A percentile compares a stretch with the other conserved stretches of the same genome.
Evolutionary conservation across 192 early-diverging fungal species (phyloP).

Genomic region (Bifiguratus adelaidae): DNA sequence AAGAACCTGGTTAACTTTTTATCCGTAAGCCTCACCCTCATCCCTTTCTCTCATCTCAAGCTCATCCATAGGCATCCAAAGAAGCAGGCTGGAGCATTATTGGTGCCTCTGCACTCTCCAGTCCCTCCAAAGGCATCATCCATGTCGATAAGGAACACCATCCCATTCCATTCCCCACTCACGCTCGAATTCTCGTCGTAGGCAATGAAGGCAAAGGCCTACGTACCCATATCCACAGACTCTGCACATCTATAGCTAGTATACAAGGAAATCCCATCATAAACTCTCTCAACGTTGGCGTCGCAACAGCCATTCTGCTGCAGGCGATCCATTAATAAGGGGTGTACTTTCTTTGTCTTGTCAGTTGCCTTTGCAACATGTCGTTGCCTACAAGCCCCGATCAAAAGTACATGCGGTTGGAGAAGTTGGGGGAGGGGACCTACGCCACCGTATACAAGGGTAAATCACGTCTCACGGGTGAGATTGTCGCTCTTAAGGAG

Average conservation of each 20-base stretch:
- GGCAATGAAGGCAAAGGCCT: conserved; percentile 61
- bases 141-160: too few species aligned
- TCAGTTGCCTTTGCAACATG: too few species aligned
- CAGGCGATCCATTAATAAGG: too few species aligned
- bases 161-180: too few species aligned
- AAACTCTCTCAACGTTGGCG: conserved; percentile 23
- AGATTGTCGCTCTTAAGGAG: conserved; percentile 94
- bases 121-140: too few species aligned
- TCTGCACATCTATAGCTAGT: conserved; percentile 46
- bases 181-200: conserved; percentile 45
- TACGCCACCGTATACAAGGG: conserved; percentile 91
- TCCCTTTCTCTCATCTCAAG: too few species aligned
- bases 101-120: conserved; percentile 5
- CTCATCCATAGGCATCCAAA: neutral
- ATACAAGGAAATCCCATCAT: conserved; percentile 16
- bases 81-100: conserved; percentile 5
- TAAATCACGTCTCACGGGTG: conserved; percentile 57
- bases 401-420: conserved; percentile 57
- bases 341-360: too few species aligned
- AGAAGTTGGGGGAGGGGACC: conserved; percentile 96
- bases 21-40: conserved; percentile 30
- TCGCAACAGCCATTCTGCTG: conserved; percentile 17
- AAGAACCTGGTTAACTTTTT: conserved; percentile 42
- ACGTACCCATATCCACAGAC: conserved; percentile 33
- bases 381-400: conserved; percentile 7